Conservation (phyloP, 2,329 filamentous ascomycete genomes). For the Cephalotrichum gorgonifer region DNA sequence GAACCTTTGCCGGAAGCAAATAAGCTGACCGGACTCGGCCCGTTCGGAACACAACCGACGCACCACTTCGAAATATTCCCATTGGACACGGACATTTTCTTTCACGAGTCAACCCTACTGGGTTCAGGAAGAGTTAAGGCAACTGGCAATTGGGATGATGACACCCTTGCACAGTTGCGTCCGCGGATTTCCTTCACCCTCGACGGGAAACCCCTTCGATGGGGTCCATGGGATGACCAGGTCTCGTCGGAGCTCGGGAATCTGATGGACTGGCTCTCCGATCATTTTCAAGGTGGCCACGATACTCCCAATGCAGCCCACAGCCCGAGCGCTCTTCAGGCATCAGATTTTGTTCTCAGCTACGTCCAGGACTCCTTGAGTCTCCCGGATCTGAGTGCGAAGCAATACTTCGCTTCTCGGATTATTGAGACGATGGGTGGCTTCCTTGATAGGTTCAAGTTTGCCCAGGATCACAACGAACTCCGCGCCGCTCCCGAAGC, state of each 20-base stretch:
- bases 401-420: conserved; percentile 32
- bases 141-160: conserved; percentile 17
- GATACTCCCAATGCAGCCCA: conserved; percentile 8
- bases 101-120: conserved; percentile 48
- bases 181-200: conserved; percentile 31
- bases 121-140: conserved; percentile 41
- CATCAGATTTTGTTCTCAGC: conserved; percentile 32
- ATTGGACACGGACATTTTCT: conserved; percentile 43
- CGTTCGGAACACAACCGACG: conserved; percentile 51
- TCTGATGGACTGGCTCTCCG: conserved; percentile 47
- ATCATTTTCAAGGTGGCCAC: conserved; percentile 24
- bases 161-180: conserved; percentile 18
- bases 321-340: conserved; percentile 17
- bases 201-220: conserved; percentile 37
- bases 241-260: conserved; percentile 53
- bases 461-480: conserved; percentile 7
- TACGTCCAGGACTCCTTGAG: conserved; percentile 35
- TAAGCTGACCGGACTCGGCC: conserved; percentile 41
- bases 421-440: conserved; percentile 29
- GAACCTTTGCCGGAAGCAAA: conserved; percentile 4
- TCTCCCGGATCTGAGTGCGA: conserved; percentile 21
- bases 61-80: conserved; percentile 54
- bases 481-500: conserved; percentile 16
- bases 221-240: conserved; percentile 46
- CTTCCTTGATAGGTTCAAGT: conserved; percentile 23